Base-by-base conservation (phyloP, 768 basidiomycete genomes). In the Coprinopsis strossmayeri region DNA sequence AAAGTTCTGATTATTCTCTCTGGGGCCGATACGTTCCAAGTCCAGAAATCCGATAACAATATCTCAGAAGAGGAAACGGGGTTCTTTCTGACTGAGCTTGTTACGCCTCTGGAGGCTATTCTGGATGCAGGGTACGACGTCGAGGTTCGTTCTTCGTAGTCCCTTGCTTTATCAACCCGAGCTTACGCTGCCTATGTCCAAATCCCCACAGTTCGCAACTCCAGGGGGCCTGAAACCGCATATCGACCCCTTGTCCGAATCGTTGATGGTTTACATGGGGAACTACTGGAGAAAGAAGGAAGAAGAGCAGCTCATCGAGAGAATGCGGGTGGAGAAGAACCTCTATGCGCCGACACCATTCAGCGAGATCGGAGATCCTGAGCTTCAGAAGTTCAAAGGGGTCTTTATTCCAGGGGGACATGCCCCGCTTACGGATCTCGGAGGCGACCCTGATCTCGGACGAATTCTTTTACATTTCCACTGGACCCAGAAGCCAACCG, bases 1-100 rank as follows among this genome's bases (percentile, higher is more conserved):
- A 42, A 42, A 25, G 25, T 42, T 17, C 41, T 42, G 5, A 26
- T 42, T 18, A 42, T 42, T 18, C 41, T 42, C 41, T 42, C 41
- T 12, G 41, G 41, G 11, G 41, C 41, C 7, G 41, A 42, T 25
- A 23, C 41, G 5, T 42, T 42, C 24, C 10, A 5, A 17, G 41
- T 42, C 18, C 7, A 42, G 17, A 21, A 42, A 17, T 11, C 41
- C 5, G 41, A 42, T 18, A 23, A 23, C 4, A 42, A 42, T 23
- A 11, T 42, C 24, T 23, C 41, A 10, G 41, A 42, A 17, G 41
- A 42, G 41, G 17, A 42, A 18, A 42, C 41, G 18, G 41, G 41
- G 20, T 42, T 42, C 41, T 42, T 42, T 23, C 18, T 42, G 18
- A 42, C 41, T 11, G 41, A 42, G 18, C 23, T 42, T 9, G 41